phyloP scores from a whole-genome alignment of 1,139 yeast genomes.

The Kurtzmaniella quercitrusa region DNA sequence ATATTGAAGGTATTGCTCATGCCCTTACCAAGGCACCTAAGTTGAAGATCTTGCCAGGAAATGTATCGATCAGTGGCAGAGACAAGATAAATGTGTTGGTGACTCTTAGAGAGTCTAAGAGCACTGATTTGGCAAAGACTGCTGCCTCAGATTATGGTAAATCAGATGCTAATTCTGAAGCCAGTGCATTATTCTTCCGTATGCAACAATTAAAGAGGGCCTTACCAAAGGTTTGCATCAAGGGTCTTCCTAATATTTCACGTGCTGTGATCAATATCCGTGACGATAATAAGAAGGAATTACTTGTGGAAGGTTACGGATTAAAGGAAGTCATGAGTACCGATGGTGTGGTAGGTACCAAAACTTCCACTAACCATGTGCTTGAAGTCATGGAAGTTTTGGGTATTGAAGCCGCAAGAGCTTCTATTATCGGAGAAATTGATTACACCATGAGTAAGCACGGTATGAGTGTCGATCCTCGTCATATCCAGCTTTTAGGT shows the following conservation, averaged over 20 bases:
- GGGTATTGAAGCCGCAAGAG: constrained; percentile 97
- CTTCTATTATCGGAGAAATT: constrained; percentile 89
- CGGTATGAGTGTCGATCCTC: constrained; percentile 99
- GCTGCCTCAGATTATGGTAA: constrained; percentile 26
- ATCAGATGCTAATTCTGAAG: constrained; percentile 18
- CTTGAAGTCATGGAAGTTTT: constrained; percentile 84
- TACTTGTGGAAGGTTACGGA: constrained; percentile 97
- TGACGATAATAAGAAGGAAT: constrained; percentile 82
- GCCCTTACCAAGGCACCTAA: constrained; percentile 87
- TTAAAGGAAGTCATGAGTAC: constrained; percentile 95
- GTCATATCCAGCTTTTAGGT: constrained; percentile 95
- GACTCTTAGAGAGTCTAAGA: constrained; percentile 47
- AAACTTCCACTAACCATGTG: constrained; percentile 87
- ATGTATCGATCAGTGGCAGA: constrained; percentile 64
- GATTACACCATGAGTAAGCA: constrained; percentile 98
- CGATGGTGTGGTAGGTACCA: constrained; percentile 89
- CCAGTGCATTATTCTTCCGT: constrained; percentile 71
- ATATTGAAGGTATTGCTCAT: constrained; percentile 77
- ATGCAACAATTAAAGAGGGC: constrained; percentile 87
- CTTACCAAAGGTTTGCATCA: constrained; percentile 82
- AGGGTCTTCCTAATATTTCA: constrained; percentile 86
- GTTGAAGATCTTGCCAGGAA: constrained; percentile 72
- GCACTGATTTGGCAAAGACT: constrained; percentile 26
- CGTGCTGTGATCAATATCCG: constrained; percentile 95
- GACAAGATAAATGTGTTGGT: constrained; percentile 78